Evolutionary conservation across 2,329 filamentous ascomycete species (phyloP).

Genomic region (Claviceps africana): DNA sequence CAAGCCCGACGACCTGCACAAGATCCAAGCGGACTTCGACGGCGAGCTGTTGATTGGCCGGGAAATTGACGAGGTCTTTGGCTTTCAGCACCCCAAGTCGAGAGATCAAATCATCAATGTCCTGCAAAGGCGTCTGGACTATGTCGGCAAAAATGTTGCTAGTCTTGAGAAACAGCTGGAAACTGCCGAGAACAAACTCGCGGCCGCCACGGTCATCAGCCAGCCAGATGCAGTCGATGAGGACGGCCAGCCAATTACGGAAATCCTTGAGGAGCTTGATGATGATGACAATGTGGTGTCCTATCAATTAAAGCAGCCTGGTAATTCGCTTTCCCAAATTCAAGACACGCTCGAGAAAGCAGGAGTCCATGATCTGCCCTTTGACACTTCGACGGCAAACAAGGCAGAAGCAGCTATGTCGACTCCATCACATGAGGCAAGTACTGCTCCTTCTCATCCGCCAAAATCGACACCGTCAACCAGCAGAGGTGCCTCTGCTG

Average conservation of each 20-base stretch:
- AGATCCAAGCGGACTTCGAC: conserved; percentile 44
- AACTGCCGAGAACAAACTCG: conserved; percentile 54
- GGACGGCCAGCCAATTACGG: conserved; percentile 64
- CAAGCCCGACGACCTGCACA: conserved; percentile 35
- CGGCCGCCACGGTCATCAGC: conserved; percentile 44
- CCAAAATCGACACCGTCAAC: not conserved
- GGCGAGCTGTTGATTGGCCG: conserved; percentile 48
- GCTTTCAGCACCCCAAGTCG: conserved; percentile 14
- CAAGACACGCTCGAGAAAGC: conserved; percentile 62
- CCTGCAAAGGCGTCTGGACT: conserved; percentile 64
- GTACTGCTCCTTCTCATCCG: not conserved
- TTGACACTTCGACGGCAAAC: conserved; percentile 4
- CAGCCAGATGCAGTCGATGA: conserved; percentile 51
- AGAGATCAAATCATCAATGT: conserved; percentile 42
- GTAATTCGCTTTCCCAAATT: conserved; percentile 52
- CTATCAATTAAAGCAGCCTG: conserved; percentile 50
- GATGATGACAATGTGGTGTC: conserved; percentile 77
- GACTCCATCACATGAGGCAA: not conserved
- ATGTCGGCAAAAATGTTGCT: conserved; percentile 69
- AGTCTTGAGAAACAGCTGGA: conserved; percentile 62
- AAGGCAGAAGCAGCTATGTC: not conserved
- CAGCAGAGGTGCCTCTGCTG: not conserved
- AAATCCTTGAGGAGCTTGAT: conserved; percentile 85
- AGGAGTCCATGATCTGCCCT: conserved; percentile 41
- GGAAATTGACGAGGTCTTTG: conserved; percentile 36